Conservation (phyloP, 352 stramenopile species). For the Aphanomyces astaci region DNA sequence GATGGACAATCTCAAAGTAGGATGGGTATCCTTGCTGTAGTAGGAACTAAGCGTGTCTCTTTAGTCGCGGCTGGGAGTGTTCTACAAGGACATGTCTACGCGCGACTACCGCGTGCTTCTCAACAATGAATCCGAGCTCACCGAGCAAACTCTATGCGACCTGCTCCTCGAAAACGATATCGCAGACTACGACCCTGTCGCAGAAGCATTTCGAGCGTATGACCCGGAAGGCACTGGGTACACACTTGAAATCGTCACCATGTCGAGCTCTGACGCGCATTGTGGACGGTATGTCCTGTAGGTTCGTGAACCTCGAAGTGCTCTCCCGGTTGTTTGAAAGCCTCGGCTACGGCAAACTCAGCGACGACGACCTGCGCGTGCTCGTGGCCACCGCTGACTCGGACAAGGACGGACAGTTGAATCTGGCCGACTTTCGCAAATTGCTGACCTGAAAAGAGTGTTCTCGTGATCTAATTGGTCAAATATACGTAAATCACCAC, state of each 20-base stretch:
- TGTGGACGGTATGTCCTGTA: background rate
- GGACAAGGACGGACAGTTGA: slow-evolving; percentile 75
- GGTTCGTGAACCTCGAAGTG: slow-evolving; percentile 31
- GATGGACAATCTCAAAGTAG: slow-evolving; percentile 51
- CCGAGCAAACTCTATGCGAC: slow-evolving; percentile 63
- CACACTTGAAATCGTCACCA: too few relatives aligned
- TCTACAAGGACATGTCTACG: slow-evolving; percentile 81
- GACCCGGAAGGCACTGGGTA: slow-evolving; percentile 83
- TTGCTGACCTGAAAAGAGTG: too few relatives aligned
- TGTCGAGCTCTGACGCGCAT: too few relatives aligned
- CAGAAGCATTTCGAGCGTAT: slow-evolving; percentile 85
- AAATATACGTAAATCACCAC: background rate
- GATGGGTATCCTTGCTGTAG: too few relatives aligned
- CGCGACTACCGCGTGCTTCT: slow-evolving; percentile 80
- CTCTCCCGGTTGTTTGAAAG: slow-evolving; percentile 75
- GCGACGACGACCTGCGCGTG: slow-evolving; percentile 74
- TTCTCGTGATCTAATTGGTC: slow-evolving; percentile 9
- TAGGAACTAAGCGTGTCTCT: too few relatives aligned
- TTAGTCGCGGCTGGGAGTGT: slow-evolving; percentile 68
- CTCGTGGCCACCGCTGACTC: slow-evolving; percentile 80
- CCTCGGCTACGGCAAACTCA: slow-evolving; percentile 69
- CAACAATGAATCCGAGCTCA: slow-evolving; percentile 69
- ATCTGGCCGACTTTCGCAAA: slow-evolving; percentile 69
- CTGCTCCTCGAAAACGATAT: slow-evolving; percentile 84
- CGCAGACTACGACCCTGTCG: slow-evolving; percentile 84